Conservation (phyloP, 768 basidiomycete genomes). For the Trametes elegans region DNA sequence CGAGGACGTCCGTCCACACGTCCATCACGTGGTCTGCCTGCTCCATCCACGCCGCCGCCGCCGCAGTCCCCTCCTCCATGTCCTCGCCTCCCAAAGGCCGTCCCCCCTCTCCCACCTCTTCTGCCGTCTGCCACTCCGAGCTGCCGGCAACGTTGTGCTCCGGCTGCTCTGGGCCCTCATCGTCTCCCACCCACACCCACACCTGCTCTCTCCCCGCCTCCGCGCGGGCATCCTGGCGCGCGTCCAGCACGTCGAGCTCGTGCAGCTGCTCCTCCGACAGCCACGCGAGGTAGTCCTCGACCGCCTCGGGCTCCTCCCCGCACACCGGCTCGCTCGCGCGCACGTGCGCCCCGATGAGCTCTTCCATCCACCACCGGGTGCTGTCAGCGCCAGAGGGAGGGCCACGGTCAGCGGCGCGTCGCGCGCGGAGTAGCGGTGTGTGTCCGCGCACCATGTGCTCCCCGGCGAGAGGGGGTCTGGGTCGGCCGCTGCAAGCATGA, state of each 20-base stretch:
- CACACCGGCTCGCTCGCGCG: neutral
- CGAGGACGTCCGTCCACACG: neutral
- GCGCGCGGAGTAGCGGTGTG: neutral
- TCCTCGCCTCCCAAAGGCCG: neutral
- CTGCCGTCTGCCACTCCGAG: neutral
- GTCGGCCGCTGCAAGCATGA: neutral
- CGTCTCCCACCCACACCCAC: no score
- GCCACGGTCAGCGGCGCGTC: neutral
- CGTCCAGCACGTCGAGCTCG: neutral
- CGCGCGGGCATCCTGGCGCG: neutral
- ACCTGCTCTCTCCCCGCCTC: no score
- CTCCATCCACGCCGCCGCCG: neutral
- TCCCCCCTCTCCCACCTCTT: neutral
- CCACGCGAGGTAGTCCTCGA: neutral
- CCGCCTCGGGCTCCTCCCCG: slow-evolving; percentile 4
- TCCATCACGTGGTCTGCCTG: neutral
- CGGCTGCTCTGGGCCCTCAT: no score
- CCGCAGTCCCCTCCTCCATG: neutral
- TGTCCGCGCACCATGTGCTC: slow-evolving; percentile 2
- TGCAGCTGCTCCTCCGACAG: neutral
- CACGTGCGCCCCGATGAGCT: neutral
- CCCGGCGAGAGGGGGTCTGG: no score
- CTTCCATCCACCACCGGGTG: slow-evolving; percentile 6
- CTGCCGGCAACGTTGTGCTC: no score
- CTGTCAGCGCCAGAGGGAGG: neutral